Conservation (phyloP, 2,329 filamentous ascomycete genomes). For the Acarospora socialis region DNA sequence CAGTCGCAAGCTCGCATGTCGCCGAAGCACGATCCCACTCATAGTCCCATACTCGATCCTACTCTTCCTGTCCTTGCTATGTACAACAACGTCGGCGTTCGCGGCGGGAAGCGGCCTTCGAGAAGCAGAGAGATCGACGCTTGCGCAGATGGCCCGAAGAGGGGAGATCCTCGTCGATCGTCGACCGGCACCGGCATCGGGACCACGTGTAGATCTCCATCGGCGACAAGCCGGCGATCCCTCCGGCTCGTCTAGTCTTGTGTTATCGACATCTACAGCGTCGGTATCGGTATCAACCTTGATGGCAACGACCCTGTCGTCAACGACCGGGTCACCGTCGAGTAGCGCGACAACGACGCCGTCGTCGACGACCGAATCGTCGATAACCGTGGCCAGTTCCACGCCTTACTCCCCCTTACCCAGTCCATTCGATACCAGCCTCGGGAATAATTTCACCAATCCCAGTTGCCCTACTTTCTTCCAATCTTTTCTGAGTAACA, state of each 20-base stretch:
- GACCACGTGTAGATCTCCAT: neutral
- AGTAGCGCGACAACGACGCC: neutral
- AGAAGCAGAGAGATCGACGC: neutral
- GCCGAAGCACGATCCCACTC: neutral
- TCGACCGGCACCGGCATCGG: no score
- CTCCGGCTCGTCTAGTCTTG: neutral
- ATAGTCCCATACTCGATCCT: slow-evolving; percentile 1
- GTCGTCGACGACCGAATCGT: neutral
- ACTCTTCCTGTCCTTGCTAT: slow-evolving; percentile 7
- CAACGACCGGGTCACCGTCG: neutral
- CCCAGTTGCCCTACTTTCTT: slow-evolving; percentile 53
- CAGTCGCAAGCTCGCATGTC: neutral
- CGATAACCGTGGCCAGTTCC: slow-evolving; percentile 2
- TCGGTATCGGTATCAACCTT: neutral
- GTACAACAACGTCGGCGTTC: slow-evolving; percentile 2
- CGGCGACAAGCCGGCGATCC: neutral
- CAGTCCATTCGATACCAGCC: slow-evolving; percentile 50
- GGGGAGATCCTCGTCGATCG: slow-evolving; percentile 1
- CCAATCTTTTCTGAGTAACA: slow-evolving; percentile 47
- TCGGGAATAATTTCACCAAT: slow-evolving; percentile 41
- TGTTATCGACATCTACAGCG: neutral
- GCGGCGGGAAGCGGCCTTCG: neutral
- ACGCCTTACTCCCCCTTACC: slow-evolving; percentile 35
- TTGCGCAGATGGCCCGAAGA: neutral
- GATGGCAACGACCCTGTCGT: neutral